phyloP scores from a whole-genome alignment of 495 filamentous ascomycete genomes.

The Neurospora intermedia region DNA sequence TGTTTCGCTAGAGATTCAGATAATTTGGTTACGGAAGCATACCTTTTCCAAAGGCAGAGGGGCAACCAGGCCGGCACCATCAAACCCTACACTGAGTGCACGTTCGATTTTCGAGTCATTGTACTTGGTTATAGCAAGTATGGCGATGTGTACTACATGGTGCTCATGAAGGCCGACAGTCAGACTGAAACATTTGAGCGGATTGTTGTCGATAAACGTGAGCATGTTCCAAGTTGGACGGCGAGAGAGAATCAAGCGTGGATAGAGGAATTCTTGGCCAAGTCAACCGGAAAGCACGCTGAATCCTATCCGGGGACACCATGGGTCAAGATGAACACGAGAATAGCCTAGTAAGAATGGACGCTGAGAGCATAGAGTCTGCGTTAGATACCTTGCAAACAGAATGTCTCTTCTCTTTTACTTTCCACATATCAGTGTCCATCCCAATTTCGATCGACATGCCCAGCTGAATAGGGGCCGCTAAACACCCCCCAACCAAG shows the following conservation, averaged over 20 bases:
- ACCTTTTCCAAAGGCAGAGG: neutral
- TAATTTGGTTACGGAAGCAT: neutral
- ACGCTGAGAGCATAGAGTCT: too few species aligned
- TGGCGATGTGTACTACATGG: neutral
- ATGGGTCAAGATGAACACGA: neutral
- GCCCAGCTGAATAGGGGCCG: neutral
- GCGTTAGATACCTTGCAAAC: too few species aligned
- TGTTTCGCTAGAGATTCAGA: too few species aligned
- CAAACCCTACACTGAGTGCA: neutral
- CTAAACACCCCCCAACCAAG: conserved; percentile 7
- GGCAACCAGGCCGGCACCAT: neutral
- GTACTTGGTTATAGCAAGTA: accelerated
- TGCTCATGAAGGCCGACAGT: neutral
- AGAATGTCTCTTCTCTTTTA: too few species aligned
- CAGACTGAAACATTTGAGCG: neutral
- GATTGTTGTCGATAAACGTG: too few species aligned
- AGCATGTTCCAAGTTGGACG: too few species aligned
- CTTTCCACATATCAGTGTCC: too few species aligned
- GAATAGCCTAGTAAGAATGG: neutral
- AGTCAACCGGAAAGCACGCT: neutral
- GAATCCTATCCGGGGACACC: neutral
- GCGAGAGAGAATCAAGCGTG: too few species aligned
- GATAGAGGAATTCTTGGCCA: neutral
- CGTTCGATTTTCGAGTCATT: neutral
- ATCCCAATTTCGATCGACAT: too few species aligned